A percentile compares a stretch with the other conserved stretches of the same genome.
Evolutionary conservation across 2,329 filamentous ascomycete genomes (phyloP).

Genomic region (Bimuria novae-zelandiae): DNA sequence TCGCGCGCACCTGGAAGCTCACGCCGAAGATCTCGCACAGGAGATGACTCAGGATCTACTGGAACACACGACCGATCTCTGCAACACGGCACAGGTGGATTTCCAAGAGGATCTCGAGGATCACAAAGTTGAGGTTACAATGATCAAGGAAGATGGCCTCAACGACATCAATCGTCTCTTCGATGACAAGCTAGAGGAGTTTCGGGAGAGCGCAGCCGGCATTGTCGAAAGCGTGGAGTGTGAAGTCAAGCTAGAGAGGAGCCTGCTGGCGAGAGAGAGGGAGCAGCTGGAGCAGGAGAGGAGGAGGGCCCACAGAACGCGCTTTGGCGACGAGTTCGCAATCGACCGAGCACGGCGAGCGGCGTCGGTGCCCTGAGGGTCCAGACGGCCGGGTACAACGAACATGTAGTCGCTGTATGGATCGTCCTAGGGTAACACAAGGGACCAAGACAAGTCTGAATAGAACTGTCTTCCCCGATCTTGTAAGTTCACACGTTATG

Average conservation of each 20-base stretch:
- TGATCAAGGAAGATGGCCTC: not conserved
- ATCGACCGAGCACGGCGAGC: no score
- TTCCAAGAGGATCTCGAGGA: slow-evolving; percentile 1
- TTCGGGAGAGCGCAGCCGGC: not conserved
- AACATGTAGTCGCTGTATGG: no score
- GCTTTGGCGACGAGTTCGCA: no score
- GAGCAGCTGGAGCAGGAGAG: not conserved
- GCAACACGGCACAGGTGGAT: not conserved
- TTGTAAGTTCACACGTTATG: no score
- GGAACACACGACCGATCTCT: not conserved
- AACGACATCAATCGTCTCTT: not conserved
- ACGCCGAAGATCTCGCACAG: not conserved
- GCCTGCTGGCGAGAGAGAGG: not conserved
- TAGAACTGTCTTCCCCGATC: no score
- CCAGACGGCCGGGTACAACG: no score
- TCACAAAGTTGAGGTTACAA: not conserved
- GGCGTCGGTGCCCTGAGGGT: no score
- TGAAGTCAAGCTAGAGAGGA: not conserved
- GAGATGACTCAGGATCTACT: not conserved
- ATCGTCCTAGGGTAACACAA: no score
- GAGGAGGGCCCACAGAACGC: no score
- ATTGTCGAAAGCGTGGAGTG: not conserved
- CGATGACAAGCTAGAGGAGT: not conserved
- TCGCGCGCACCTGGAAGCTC: not conserved
- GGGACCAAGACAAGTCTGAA: no score